phyloP scores from a whole-genome alignment of 768 basidiomycete genomes.

The Podaxis rugospora region DNA sequence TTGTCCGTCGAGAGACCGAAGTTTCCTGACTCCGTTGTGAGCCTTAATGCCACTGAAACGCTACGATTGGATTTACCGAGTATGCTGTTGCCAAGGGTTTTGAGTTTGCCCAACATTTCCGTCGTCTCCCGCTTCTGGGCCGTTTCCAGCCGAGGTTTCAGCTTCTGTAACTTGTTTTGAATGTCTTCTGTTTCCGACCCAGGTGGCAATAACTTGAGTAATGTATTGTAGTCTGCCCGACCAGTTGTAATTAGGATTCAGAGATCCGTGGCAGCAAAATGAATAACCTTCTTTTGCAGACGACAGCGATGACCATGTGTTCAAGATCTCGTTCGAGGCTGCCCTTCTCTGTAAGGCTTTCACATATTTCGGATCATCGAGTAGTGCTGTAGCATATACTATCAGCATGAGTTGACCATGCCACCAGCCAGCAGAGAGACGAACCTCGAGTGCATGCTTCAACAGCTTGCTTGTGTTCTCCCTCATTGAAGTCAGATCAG shows the following conservation, averaged over 20 bases:
- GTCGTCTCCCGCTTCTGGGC: slow-evolving; percentile 84
- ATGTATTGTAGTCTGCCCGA: slow-evolving; percentile 65
- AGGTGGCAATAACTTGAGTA: slow-evolving; percentile 62
- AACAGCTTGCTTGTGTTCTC: slow-evolving; percentile 74
- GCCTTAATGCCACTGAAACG: background rate
- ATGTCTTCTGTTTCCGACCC: slow-evolving; percentile 43
- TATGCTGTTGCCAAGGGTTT: slow-evolving; percentile 86
- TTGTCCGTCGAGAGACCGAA: slow-evolving; percentile 96
- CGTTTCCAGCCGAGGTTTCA: slow-evolving; percentile 68
- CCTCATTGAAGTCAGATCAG: slow-evolving; percentile 34
- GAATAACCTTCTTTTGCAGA: slow-evolving; percentile 77
- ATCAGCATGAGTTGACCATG: background rate
- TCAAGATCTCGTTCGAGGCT: slow-evolving; percentile 72
- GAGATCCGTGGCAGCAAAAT: background rate
- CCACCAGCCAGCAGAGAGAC: background rate
- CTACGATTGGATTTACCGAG: slow-evolving; percentile 49
- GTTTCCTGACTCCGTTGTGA: slow-evolving; percentile 48
- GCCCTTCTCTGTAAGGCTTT: slow-evolving; percentile 93
- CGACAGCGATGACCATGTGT: slow-evolving; percentile 79
- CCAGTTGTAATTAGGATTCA: background rate
- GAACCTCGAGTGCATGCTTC: slow-evolving; percentile 77
- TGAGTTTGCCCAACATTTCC: slow-evolving; percentile 92
- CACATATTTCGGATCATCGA: slow-evolving; percentile 78
- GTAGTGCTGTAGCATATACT: slow-evolving; percentile 51
- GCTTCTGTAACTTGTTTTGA: slow-evolving; percentile 39